phyloP scores from a whole-genome alignment of 1,284 basidiomycete species.

The Apiotrichum montevideense region DNA sequence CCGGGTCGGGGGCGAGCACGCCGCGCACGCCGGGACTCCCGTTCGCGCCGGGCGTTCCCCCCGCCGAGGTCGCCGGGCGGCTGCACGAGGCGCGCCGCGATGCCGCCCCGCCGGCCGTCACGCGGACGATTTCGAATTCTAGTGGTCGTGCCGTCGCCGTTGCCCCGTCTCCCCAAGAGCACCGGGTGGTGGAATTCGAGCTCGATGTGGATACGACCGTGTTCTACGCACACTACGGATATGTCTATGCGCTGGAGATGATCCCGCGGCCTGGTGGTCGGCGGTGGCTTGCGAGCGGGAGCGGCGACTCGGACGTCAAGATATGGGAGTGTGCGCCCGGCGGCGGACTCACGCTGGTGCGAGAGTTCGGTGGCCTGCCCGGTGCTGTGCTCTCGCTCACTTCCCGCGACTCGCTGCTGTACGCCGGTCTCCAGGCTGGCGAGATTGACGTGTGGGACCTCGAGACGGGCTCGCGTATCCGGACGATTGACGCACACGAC shows the following conservation, averaged over 20 bases:
- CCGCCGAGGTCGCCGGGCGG: conserved; percentile 13
- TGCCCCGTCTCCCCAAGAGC: not conserved
- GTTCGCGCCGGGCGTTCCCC: conserved; percentile 8
- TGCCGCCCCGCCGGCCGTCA: no score
- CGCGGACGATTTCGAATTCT: not conserved
- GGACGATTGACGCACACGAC: conserved; percentile 78
- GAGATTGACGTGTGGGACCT: conserved; percentile 87
- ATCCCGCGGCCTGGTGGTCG: conserved; percentile 43
- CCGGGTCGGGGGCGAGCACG: conserved; percentile 29
- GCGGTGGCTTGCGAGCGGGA: conserved; percentile 68
- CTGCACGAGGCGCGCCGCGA: not conserved
- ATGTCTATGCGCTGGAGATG: conserved; percentile 79
- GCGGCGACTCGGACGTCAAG: conserved; percentile 85
- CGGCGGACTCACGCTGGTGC: conserved; percentile 31
- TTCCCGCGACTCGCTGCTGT: conserved; percentile 70
- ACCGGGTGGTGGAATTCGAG: conserved; percentile 41
- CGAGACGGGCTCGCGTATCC: conserved; percentile 76
- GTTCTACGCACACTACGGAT: conserved; percentile 86
- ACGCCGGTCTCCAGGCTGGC: conserved; percentile 89
- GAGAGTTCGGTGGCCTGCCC: conserved; percentile 27
- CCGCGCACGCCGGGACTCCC: conserved; percentile 19
- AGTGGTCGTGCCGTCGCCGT: not conserved
- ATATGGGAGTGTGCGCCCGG: conserved; percentile 63
- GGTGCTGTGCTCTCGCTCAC: conserved; percentile 69
- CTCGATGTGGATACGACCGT: conserved; percentile 65